Evolutionary conservation across 352 stramenopile genomes (phyloP).

Genomic region (Saprolegnia parasitica): DNA sequence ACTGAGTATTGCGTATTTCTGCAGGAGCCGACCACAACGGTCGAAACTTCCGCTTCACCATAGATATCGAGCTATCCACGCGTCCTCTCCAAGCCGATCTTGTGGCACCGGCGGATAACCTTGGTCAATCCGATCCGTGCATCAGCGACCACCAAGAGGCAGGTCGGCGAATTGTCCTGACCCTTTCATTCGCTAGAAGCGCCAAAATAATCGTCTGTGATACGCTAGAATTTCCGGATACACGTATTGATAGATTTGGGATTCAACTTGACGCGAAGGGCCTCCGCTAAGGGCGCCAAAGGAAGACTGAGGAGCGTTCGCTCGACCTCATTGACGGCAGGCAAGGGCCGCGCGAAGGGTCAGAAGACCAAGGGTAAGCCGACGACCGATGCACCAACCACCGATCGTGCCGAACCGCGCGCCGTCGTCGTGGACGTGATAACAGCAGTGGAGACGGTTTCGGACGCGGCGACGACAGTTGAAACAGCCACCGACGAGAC

Average conservation of each 20-base stretch:
- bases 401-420: neutral
- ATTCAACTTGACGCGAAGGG: neutral
- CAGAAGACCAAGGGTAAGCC: neutral
- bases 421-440: neutral
- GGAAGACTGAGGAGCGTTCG: neutral
- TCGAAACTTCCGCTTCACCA: too few species aligned
- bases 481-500: neutral
- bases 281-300: neutral
- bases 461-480: too few species aligned
- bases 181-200: neutral
- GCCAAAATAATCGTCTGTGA: neutral
- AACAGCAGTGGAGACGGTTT: neutral
- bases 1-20: too few species aligned
- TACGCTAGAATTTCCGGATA: neutral
- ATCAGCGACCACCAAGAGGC: too few species aligned
- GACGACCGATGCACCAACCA: neutral
- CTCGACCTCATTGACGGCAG: neutral
- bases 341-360: neutral
- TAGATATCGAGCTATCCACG: too few species aligned
- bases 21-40: too few species aligned
- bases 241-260: neutral
- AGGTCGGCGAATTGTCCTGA: neutral
- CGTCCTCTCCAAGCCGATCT: too few species aligned
- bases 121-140: too few species aligned
- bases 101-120: too few species aligned